These are phyloP conservation scores for Agrocybe pediades DNA, from an alignment of 768 basidiomycete species.

Conservation along the genomic window DNA sequence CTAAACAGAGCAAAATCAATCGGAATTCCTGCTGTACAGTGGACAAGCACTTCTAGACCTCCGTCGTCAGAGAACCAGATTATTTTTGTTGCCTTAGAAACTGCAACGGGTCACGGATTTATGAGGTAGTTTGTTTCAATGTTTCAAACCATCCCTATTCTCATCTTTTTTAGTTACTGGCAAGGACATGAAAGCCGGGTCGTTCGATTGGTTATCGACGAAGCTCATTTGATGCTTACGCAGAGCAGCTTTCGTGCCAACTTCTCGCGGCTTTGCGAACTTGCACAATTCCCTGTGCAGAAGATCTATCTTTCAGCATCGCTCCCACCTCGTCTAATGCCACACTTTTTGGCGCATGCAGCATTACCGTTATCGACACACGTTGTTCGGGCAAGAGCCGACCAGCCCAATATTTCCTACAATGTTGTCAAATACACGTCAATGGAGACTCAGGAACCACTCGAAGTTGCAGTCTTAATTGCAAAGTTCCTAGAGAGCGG, in stretches of 20 bases:
- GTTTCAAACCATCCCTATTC: background rate
- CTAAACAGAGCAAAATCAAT: background rate
- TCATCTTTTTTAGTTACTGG: constrained; percentile 4
- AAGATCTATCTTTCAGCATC: constrained; percentile 22
- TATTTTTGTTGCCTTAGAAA: constrained; percentile 22
- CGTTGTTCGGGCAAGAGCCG: constrained; percentile 12
- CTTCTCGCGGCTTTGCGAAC: constrained; percentile 3
- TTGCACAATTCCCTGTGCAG: constrained; percentile 6
- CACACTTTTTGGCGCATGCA: background rate
- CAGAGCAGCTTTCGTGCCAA: background rate
- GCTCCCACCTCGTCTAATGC: constrained; percentile 11
- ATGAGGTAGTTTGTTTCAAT: background rate
- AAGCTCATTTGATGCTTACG: constrained; percentile 18
- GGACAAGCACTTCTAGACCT: background rate
- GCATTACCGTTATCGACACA: background rate
- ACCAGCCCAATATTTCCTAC: constrained; percentile 17
- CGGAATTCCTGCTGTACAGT: constrained; percentile 2
- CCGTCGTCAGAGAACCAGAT: background rate
- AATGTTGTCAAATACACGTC: background rate
- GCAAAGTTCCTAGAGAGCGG: background rate
- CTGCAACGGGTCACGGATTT: background rate
- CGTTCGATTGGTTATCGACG: constrained; percentile 16
- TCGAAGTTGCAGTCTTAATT: background rate
- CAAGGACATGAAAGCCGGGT: background rate
- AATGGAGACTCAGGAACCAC: background rate